These are phyloP conservation scores for Paracoccidioides brasiliensis DNA, from an alignment of 2,329 filamentous ascomycete genomes.

Conservation along the genomic window DNA sequence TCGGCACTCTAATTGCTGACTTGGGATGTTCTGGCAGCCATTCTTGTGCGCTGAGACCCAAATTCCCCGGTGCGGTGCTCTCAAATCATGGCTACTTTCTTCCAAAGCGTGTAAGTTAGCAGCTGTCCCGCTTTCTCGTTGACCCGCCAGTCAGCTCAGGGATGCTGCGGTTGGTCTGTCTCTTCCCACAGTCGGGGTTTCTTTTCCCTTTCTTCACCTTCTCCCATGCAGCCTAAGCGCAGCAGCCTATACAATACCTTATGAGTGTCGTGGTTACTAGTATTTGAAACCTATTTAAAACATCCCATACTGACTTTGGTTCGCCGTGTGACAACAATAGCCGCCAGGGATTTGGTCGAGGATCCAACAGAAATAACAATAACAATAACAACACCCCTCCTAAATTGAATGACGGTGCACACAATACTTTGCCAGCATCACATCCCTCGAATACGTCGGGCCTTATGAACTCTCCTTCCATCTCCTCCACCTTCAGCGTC, in stretches of 20 bases:
- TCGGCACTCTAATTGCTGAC: conserved; percentile 1
- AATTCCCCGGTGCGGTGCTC: conserved; percentile 8
- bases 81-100: conserved; percentile 34
- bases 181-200: conserved; percentile 9
- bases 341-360: conserved; percentile 37
- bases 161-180: conserved; percentile 11
- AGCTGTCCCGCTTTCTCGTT: conserved; percentile 11
- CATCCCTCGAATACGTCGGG: conserved; percentile 15
- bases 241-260: background rate
- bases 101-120: conserved; percentile 36
- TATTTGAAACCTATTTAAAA: conserved; percentile 14
- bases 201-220: conserved; percentile 3
- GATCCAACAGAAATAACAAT: conserved; percentile 30
- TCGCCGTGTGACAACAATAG: conserved; percentile 16
- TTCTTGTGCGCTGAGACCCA: background rate
- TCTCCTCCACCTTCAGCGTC: conserved; percentile 24
- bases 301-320: conserved; percentile 13
- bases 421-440: conserved; percentile 19
- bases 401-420: conserved; percentile 27
- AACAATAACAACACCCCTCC: conserved; percentile 25
- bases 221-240: background rate
- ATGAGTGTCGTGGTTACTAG: conserved; percentile 3
- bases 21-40: background rate
- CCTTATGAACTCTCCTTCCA: conserved; percentile 27
- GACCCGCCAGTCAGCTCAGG: conserved; percentile 16